These are phyloP conservation scores for Cystobasidium ongulense DNA, from an alignment of 768 basidiomycete species.

Conservation along the genomic window DNA sequence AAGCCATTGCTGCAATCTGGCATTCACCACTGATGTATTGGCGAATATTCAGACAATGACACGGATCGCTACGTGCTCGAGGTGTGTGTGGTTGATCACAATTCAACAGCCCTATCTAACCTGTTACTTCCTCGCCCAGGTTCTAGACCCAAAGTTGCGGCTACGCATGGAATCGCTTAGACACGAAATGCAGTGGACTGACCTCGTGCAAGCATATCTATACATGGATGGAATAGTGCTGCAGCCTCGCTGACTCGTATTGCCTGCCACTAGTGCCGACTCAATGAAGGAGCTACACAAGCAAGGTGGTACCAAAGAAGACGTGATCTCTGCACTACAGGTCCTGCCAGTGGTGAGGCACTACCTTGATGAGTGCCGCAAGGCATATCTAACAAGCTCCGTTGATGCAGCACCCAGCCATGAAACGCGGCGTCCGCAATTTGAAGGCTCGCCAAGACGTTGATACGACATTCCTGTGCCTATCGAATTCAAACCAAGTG, in stretches of 20 bases:
- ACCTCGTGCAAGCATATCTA: conserved; percentile 64
- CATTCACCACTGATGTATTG: neutral
- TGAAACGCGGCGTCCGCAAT: conserved; percentile 75
- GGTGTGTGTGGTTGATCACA: neutral
- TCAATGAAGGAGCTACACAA: conserved; percentile 62
- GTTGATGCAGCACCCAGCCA: conserved; percentile 75
- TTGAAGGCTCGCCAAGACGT: conserved; percentile 62
- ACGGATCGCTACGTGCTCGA: conserved; percentile 75
- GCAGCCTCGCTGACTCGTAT: neutral
- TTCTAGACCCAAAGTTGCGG: conserved; percentile 74
- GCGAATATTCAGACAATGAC: conserved; percentile 66
- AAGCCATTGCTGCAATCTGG: neutral
- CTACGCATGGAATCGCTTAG: conserved; percentile 66
- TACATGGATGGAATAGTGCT: neutral
- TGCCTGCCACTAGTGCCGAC: conserved; percentile 53
- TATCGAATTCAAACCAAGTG: conserved; percentile 87
- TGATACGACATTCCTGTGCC: conserved; percentile 69
- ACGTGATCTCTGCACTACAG: conserved; percentile 69
- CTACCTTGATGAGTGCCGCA: neutral
- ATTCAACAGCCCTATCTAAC: too few species aligned
- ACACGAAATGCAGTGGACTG: conserved; percentile 70
- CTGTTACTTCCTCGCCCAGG: conserved; percentile 53
- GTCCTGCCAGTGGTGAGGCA: conserved; percentile 75
- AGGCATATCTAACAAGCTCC: neutral
- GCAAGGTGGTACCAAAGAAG: conserved; percentile 59